These are phyloP conservation scores for Fusarium praegraminearum DNA, from an alignment of 2,329 filamentous ascomycete genomes.

Conservation along the genomic window DNA sequence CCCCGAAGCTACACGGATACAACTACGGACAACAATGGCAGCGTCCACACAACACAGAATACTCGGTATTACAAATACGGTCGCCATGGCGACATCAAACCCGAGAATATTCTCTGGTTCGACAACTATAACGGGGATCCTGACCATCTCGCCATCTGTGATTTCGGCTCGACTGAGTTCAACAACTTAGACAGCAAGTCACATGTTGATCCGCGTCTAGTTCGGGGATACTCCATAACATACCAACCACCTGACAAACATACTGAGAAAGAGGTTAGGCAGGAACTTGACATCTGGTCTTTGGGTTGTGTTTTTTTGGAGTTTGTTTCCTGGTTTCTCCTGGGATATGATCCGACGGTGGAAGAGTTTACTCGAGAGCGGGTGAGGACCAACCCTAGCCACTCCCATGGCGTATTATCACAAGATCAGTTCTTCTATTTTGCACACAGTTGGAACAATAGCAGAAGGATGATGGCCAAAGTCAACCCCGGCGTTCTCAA, in stretches of 20 bases:
- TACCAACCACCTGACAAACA: background rate
- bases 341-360: background rate
- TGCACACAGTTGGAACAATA: rapidly evolving
- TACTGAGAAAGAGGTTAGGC: background rate
- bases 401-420: rapidly evolving
- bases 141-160: background rate
- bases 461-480: background rate
- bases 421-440: background rate
- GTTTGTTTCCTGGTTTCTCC: background rate
- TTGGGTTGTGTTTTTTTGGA: background rate
- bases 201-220: background rate
- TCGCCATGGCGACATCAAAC: background rate
- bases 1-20: background rate
- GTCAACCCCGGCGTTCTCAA: background rate
- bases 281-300: background rate
- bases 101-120: background rate
- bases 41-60: background rate
- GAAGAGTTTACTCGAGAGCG: background rate
- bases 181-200: background rate
- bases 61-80: background rate
- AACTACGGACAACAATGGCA: background rate
- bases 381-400: background rate
- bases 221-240: background rate
- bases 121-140: background rate
- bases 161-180: background rate